phyloP scores from a whole-genome alignment of 768 basidiomycete genomes.

The Lactifluus hygrophoroides region DNA sequence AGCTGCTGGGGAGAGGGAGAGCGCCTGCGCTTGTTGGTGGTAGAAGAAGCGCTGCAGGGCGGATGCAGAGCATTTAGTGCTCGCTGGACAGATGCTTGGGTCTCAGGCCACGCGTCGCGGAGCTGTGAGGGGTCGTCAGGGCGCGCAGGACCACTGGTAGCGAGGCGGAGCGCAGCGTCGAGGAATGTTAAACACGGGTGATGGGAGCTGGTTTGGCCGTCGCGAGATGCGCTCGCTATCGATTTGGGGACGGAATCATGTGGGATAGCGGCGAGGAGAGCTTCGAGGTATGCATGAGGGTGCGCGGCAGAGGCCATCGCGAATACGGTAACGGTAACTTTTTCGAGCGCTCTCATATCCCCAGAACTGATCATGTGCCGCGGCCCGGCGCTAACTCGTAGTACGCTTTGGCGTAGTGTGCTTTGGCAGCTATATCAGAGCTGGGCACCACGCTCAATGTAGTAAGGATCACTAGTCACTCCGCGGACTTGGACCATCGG shows the following conservation, averaged over 20 bases:
- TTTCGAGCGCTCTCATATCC: too few species aligned
- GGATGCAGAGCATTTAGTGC: not conserved
- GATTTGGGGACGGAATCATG: not conserved
- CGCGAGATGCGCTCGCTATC: not conserved
- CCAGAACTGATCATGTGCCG: too few species aligned
- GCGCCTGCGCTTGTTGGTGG: constrained; percentile 9
- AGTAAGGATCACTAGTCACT: too few species aligned
- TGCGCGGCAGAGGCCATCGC: not conserved
- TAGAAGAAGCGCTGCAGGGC: not conserved
- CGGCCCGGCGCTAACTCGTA: too few species aligned
- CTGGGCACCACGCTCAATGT: too few species aligned
- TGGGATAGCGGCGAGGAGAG: constrained; percentile 9
- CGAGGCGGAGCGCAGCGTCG: constrained; percentile 12
- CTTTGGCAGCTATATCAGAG: too few species aligned
- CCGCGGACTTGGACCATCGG: too few species aligned
- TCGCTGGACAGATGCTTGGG: constrained; percentile 3
- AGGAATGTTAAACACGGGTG: not conserved
- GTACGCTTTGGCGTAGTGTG: too few species aligned
- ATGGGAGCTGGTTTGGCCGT: not conserved
- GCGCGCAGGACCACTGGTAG: not conserved
- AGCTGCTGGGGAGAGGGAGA: not conserved
- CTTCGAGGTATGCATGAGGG: constrained; percentile 5
- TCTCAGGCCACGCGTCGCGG: constrained; percentile 8
- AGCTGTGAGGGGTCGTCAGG: constrained; percentile 1
- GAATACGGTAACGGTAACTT: too few species aligned